Evolutionary conservation across 768 basidiomycete species (phyloP).

Genomic region (Brasilioporus rufonigricans): DNA sequence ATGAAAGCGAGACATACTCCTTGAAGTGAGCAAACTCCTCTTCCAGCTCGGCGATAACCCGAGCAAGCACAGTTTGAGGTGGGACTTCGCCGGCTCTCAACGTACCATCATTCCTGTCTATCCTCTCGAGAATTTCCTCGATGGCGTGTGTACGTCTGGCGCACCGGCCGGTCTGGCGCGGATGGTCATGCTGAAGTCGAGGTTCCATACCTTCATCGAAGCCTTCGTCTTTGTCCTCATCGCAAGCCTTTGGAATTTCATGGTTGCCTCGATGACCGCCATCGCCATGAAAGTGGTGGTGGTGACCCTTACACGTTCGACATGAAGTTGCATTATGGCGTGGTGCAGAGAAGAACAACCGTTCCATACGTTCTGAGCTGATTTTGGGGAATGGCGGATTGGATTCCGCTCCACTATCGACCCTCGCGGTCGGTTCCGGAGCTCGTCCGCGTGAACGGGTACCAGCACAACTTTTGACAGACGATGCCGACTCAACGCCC

Average conservation of each 20-base stretch:
- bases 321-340: constrained; percentile 73
- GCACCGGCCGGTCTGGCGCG: constrained; percentile 1
- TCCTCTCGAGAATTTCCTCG: constrained; percentile 26
- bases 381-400: constrained; percentile 76
- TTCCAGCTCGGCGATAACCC: constrained; percentile 85
- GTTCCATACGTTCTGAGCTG: constrained; percentile 72
- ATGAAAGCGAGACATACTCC: constrained; percentile 51
- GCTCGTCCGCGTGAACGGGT: not conserved
- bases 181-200: not conserved
- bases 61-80: constrained; percentile 82
- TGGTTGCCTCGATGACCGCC: constrained; percentile 36
- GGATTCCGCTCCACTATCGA: constrained; percentile 29
- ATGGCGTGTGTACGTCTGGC: constrained; percentile 12
- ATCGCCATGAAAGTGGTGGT: constrained; percentile 43
- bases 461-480: not conserved
- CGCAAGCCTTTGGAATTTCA: not conserved
- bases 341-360: constrained; percentile 77
- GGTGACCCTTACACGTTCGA: constrained; percentile 54
- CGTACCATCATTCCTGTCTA: constrained; percentile 24
- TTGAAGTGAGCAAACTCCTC: constrained; percentile 96
- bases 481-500: not conserved
- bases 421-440: constrained; percentile 1
- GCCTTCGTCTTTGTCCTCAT: constrained; percentile 15
- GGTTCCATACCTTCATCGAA: constrained; percentile 12
- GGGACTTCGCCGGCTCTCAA: constrained; percentile 46